phyloP scores from a whole-genome alignment of 169 alveolate genomes.

The Blepharisma undulans region DNA sequence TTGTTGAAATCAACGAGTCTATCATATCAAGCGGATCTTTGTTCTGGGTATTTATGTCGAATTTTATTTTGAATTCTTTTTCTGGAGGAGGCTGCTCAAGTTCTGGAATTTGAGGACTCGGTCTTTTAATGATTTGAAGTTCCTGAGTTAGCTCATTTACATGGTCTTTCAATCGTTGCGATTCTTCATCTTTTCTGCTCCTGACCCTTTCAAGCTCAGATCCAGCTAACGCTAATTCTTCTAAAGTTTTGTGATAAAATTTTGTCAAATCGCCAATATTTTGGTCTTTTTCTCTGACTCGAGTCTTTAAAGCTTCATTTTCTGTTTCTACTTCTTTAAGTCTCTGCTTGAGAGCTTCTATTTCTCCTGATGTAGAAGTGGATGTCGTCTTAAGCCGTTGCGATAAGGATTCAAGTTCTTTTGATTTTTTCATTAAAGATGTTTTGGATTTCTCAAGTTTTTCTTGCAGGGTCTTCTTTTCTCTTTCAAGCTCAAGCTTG shows the following conservation, averaged over 20 bases:
- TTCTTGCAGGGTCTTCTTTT: not conserved
- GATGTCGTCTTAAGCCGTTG: not conserved
- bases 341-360: not conserved
- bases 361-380: not conserved
- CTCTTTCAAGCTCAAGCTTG: not conserved
- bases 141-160: not conserved
- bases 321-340: not conserved
- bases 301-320: not conserved
- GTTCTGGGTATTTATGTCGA: not conserved
- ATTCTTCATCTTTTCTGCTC: not conserved
- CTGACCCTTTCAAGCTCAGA: not conserved
- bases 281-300: conserved; percentile 7
- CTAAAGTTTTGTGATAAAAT: not conserved
- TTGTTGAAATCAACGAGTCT: not conserved
- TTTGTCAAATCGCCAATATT: not conserved
- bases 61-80: not conserved
- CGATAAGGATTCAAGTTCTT: not conserved
- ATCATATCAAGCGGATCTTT: not conserved
- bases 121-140: not conserved
- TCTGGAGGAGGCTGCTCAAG: conserved; percentile 10
- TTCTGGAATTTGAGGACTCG: not conserved
- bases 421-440: not conserved
- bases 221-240: not conserved
- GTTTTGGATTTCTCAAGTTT: not conserved
- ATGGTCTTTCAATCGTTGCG: not conserved